A percentile compares a stretch with the other conserved stretches of the same genome.
These are phyloP conservation scores for Borovskyia barvae DNA, from an alignment of 208 protist species.

Conservation along the genomic window DNA sequence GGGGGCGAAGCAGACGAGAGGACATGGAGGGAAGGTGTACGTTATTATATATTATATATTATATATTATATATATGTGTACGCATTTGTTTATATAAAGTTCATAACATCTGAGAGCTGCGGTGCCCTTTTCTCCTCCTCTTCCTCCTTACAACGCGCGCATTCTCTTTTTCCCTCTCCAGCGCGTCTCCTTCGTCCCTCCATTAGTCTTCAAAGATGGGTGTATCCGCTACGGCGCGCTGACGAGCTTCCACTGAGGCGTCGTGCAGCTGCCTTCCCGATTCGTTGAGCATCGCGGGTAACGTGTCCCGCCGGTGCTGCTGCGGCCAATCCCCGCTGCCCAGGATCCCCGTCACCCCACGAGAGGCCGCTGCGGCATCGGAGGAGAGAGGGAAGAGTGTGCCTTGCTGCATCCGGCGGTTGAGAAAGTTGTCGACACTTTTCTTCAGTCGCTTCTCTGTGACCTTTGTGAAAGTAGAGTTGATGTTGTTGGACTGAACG, in stretches of 20 bases:
- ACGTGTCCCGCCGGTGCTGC: background rate
- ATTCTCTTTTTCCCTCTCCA: background rate
- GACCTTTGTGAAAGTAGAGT: conserved; percentile 45
- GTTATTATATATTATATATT: too few relatives aligned
- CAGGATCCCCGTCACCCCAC: conserved; percentile 4
- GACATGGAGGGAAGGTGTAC: too few relatives aligned
- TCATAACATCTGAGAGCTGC: too few relatives aligned
- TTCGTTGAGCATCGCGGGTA: background rate
- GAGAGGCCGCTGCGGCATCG: background rate
- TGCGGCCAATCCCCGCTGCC: background rate
- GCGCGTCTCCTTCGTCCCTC: background rate
- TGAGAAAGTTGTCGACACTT: conserved; percentile 78
- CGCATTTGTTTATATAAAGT: background rate
- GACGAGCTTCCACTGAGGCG: conserved; percentile 7
- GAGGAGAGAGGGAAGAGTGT: background rate
- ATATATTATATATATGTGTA: too few relatives aligned
- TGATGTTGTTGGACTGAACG: conserved; percentile 47
- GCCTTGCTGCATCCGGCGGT: conserved; percentile 45
- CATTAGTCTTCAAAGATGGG: conserved; percentile 47
- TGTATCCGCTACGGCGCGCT: conserved; percentile 32
- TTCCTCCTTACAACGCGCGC: too few relatives aligned
- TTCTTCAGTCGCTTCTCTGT: conserved; percentile 57
- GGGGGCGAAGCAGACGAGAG: too few relatives aligned
- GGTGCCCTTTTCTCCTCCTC: too few relatives aligned
- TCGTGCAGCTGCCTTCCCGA: conserved; percentile 1